Evolutionary conservation across 257 asterid genomes (phyloP), one percentile per base, ranked within the genome.

Genomic region (Hygrophila difformis): DNA sequence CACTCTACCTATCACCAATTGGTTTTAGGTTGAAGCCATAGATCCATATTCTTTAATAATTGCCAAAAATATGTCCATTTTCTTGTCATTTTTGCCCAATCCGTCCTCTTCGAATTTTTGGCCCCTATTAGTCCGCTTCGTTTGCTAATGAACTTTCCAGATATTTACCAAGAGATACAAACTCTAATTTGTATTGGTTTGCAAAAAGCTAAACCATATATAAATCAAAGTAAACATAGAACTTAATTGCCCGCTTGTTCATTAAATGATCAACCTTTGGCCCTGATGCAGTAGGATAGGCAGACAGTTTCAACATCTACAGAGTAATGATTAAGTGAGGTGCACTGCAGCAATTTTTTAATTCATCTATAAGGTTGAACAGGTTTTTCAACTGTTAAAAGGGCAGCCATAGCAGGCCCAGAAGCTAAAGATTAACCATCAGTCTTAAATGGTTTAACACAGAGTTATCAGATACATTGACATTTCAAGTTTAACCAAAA

Each of bases 381-480:
- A 9, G 26, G 11, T 4, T 33, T 42, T 31, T 42, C 23, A 41
- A 18, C 18, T n/a, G 18, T 11, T 3, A 29, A 54, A 44, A 26
- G 31, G 33, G 13, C 0, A 1, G 24, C 13, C 13, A 18, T 15
- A 11, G 24, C 16, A 46, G 8, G 40, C 9, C 11, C 17, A 45
- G 49, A 48, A 39, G 44, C 48, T 14, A 12, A 18, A 43, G 16
- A 23, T 18, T n/a, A 47, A 38, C 52, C 49, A 44, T 29, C 50
- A 38, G 29, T 33, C 51, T 23, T 37, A 28, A n/a, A 6, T 26
- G 19, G 34, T 13, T 13, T 24, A 3, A 1, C 33, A 26, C 12
- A 22, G 18, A 13, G 45, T 11, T 13, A 24, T 7, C 34, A 26
- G 13, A 26, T 23, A 4, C 15, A 8, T n/a, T 46, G 38, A 21